These are phyloP conservation scores for Cercospora sojina DNA, from an alignment of 2,329 filamentous ascomycete genomes.

Conservation along the genomic window DNA sequence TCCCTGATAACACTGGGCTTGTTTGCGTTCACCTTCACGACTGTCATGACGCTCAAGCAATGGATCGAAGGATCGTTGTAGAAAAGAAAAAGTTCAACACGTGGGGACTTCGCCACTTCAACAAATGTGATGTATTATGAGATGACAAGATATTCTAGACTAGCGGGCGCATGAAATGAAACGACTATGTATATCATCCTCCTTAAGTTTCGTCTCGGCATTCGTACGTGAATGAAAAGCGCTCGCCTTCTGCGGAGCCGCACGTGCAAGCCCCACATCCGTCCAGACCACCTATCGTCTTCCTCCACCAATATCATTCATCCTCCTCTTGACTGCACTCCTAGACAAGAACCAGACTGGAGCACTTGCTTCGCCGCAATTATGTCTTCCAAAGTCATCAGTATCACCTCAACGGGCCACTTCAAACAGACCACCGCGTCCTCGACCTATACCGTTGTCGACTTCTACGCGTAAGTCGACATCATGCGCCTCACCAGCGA, in stretches of 20 bases:
- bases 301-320: neutral
- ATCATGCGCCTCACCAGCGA: neutral
- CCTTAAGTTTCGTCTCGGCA: neutral
- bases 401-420: constrained; percentile 35
- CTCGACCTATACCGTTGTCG: constrained; percentile 38
- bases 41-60: constrained; percentile 52
- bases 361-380: neutral
- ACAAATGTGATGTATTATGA: neutral
- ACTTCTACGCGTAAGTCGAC: constrained; percentile 35
- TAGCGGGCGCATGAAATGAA: constrained; percentile 2
- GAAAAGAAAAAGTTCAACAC: neutral
- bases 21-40: constrained; percentile 71
- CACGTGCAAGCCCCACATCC: constrained; percentile 4
- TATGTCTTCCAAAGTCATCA: constrained; percentile 34
- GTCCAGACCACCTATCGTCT: constrained; percentile 2
- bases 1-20: constrained; percentile 62
- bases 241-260: neutral
- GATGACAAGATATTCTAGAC: neutral
- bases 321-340: neutral
- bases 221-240: neutral
- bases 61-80: constrained; percentile 28
- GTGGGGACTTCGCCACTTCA: neutral
- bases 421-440: constrained; percentile 35
- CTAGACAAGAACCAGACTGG: neutral
- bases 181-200: neutral